These are phyloP conservation scores for Candida bentonensis DNA, from an alignment of 805 yeast species.

Conservation along the genomic window DNA sequence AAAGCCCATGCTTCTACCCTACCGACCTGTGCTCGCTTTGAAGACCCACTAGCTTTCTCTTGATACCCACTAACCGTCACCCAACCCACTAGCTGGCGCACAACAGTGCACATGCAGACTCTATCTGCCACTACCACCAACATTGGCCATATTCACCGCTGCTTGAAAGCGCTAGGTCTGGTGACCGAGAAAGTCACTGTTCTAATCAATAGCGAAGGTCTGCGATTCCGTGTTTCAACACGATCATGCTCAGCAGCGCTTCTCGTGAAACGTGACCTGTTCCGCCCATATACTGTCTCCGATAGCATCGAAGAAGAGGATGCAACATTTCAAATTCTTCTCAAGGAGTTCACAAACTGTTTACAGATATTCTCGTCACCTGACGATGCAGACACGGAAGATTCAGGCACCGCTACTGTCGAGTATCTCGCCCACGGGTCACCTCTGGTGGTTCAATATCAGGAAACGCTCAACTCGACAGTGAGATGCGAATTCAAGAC, in stretches of 20 bases:
- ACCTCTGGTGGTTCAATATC: neutral
- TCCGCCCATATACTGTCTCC: slow-evolving; percentile 9
- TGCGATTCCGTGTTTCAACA: slow-evolving; percentile 33
- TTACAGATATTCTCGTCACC: slow-evolving; percentile 17
- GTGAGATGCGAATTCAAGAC: neutral
- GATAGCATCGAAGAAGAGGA: slow-evolving; percentile 1
- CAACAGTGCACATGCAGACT: slow-evolving; percentile 10
- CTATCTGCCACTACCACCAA: slow-evolving; percentile 32
- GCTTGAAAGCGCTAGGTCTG: slow-evolving; percentile 29
- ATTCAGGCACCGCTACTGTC: neutral
- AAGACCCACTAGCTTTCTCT: too few relatives aligned
- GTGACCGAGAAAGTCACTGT: slow-evolving; percentile 28
- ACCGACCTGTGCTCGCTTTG: too few relatives aligned
- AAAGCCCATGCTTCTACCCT: too few relatives aligned
- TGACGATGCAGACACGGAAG: slow-evolving; percentile 17
- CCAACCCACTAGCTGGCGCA: slow-evolving; percentile 7
- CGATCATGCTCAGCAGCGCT: slow-evolving; percentile 13
- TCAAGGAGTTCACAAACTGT: slow-evolving; percentile 13
- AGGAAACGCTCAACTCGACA: neutral
- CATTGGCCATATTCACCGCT: slow-evolving; percentile 31
- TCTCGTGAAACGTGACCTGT: slow-evolving; percentile 10
- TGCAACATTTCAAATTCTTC: slow-evolving; percentile 9
- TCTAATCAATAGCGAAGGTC: slow-evolving; percentile 35
- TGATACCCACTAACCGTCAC: neutral
- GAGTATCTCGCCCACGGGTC: neutral